A percentile compares a stretch with the other conserved stretches of the same genome.
Evolutionary conservation across 2,329 filamentous ascomycete genomes (phyloP).

Genomic region (Aschersonia sp.): DNA sequence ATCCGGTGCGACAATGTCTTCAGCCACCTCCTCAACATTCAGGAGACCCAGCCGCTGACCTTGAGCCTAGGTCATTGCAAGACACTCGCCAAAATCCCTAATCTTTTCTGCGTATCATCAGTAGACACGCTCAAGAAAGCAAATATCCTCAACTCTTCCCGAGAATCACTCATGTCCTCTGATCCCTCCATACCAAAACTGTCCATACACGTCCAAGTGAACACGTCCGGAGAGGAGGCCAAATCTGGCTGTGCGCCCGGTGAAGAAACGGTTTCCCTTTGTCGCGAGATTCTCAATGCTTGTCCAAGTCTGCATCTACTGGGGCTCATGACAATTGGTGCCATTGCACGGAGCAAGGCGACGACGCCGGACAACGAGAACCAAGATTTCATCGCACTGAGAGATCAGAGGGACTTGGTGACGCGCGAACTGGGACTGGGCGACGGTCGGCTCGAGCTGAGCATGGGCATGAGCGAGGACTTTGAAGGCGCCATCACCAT

Average conservation of each 20-base stretch:
- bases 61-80: slow-evolving; percentile 67
- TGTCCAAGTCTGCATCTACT: slow-evolving; percentile 63
- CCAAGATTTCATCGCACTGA: slow-evolving; percentile 68
- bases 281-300: slow-evolving; percentile 51
- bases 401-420: slow-evolving; percentile 57
- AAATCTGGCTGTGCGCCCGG: slow-evolving; percentile 73
- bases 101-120: slow-evolving; percentile 83
- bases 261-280: slow-evolving; percentile 46
- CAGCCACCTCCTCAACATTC: neutral
- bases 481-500: slow-evolving; percentile 76
- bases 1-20: slow-evolving; percentile 32
- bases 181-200: slow-evolving; percentile 31
- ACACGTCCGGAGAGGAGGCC: slow-evolving; percentile 75
- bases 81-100: slow-evolving; percentile 69
- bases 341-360: slow-evolving; percentile 71
- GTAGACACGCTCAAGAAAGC: slow-evolving; percentile 86
- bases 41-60: neutral
- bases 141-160: slow-evolving; percentile 61
- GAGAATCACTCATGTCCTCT: slow-evolving; percentile 39
- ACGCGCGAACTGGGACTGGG: slow-evolving; percentile 31
- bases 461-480: slow-evolving; percentile 98
- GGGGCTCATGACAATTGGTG: slow-evolving; percentile 94
- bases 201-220: slow-evolving; percentile 81
- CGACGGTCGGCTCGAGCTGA: slow-evolving; percentile 59
- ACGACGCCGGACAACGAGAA: slow-evolving; percentile 69